These are phyloP conservation scores for Xylariaceae sp. DNA, from an alignment of 2,329 filamentous ascomycete species.

Conservation along the genomic window DNA sequence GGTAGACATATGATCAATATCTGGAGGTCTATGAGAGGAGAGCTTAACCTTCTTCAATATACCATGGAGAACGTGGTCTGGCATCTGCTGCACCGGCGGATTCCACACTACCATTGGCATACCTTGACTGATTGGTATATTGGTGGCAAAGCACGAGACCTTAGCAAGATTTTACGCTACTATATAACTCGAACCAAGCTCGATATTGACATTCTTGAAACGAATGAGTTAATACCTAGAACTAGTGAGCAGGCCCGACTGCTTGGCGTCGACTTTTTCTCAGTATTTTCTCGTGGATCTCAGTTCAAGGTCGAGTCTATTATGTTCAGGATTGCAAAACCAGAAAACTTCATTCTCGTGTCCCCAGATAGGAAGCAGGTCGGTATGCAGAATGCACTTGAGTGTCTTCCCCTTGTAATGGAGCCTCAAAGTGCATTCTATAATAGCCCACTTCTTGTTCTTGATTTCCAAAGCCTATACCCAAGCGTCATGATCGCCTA, in stretches of 20 bases:
- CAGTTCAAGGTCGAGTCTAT: conserved; percentile 99
- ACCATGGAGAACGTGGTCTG: conserved; percentile 96
- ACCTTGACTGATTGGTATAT: conserved; percentile 84
- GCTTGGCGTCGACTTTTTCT: conserved; percentile 94
- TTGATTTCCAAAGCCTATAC: conserved; percentile 96
- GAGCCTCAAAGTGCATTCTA: conserved; percentile 97
- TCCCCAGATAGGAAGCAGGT: conserved; percentile 93
- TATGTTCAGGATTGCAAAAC: conserved; percentile 98
- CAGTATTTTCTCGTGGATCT: conserved; percentile 90
- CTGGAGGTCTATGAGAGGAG: conserved; percentile 94
- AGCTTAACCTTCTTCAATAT: conserved; percentile 90
- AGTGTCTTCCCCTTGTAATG: conserved; percentile 95
- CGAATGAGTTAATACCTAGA: conserved; percentile 84
- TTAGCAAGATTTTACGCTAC: conserved; percentile 78
- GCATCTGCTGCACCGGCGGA: conserved; percentile 83
- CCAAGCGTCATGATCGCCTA: conserved; percentile 99
- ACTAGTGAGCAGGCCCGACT: conserved; percentile 94
- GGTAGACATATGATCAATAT: conserved; percentile 97
- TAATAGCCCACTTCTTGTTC: conserved; percentile 82
- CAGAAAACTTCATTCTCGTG: conserved; percentile 89
- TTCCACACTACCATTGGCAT: conserved; percentile 84
- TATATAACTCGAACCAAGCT: conserved; percentile 77
- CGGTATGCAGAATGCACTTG: conserved; percentile 89
- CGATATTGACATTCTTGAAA: conserved; percentile 88
- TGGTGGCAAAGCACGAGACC: conserved; percentile 69